Evolutionary conservation across 2,329 filamentous ascomycete species (phyloP), one percentile per base, ranked within the genome.

Genomic region (Ophiostoma novo-ulmi): DNA sequence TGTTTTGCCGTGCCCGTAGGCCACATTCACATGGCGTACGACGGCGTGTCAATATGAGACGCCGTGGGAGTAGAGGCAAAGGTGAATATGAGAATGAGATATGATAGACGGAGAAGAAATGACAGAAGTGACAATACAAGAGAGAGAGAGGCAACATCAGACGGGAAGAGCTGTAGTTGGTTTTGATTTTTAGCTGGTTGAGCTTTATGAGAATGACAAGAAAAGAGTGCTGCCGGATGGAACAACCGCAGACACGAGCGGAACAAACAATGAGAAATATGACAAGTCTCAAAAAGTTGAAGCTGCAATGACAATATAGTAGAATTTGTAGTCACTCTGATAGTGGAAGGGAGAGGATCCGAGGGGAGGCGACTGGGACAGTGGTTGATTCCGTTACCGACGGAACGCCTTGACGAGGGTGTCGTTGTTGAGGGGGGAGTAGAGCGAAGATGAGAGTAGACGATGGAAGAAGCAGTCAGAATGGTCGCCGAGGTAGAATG

Each of bases 11-110:
- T 31, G 26, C 26, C 22, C 55, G 55, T 61, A 61, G 31, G 63
- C 63, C 63, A 66, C 63, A 41, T 38, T n/a, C 63, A 39, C 63
- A 38, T 66, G 63, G 63, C 63, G 63, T 39, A 39, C 3, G 58
- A 63, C 55, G n/a, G 55, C 22, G 58, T 63, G 58, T 17, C 58
- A 63, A 17, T 58, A 58, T 17, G 14, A 63, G 52, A 55, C 8
- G 52, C 52, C n/a, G 52, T 55, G 52, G 52, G 22, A 55, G 52
- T 55, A n/a, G 52, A 55, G 52, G 52, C 26, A 63, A 35, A 35
- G 58, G 58, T 20, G 14, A 63, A 63, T 17, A 63, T 17, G 13
- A 63, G 13, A 35, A 35, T 35, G 58, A 63, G 26, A 35, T 35
- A 63, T 63, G 52, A 58, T 58, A 58, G 17, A 26, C 31, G 52